Conservation (phyloP, 345 rosid genomes). For the Aquilaria malaccensis region DNA sequence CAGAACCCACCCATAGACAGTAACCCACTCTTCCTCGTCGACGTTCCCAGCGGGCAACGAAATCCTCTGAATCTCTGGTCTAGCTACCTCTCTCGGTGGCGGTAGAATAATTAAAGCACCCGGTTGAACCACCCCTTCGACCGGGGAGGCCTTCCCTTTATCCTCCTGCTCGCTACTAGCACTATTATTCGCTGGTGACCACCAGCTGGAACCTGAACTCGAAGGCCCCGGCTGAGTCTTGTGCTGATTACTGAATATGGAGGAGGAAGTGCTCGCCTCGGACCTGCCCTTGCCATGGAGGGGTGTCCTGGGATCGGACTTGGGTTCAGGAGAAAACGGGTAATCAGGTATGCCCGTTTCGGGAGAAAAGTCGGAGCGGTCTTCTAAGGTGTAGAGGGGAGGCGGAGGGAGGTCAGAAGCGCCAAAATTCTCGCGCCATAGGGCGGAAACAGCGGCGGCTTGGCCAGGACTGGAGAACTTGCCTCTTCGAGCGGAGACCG, state of each 20-base stretch:
- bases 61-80: constrained; percentile 80
- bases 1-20: constrained; percentile 80
- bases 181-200: constrained; percentile 57
- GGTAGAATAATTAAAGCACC: constrained; percentile 86
- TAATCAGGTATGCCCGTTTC: constrained; percentile 80
- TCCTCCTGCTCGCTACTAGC: constrained; percentile 61
- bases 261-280: constrained; percentile 56
- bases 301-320: constrained; percentile 54
- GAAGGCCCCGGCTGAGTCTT: constrained; percentile 47
- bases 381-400: constrained; percentile 82
- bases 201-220: constrained; percentile 57
- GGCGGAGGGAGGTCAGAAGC: constrained; percentile 96
- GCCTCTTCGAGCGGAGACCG: constrained; percentile 66
- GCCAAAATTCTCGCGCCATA: constrained; percentile 89
- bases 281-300: constrained; percentile 47
- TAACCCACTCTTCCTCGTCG: constrained; percentile 97
- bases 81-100: constrained; percentile 90
- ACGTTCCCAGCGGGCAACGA: constrained; percentile 61
- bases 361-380: constrained; percentile 83
- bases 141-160: constrained; percentile 85
- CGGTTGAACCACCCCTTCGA: constrained; percentile 82
- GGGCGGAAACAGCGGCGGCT: constrained; percentile 92
- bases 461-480: constrained; percentile 80
- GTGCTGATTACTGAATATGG: constrained; percentile 49
- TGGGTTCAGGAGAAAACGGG: constrained; percentile 58